Percentiles rank a stretch among this genome's conserved stretches.
phyloP scores from a whole-genome alignment of 1,139 yeast genomes.

The Nakaseomyces sp. region DNA sequence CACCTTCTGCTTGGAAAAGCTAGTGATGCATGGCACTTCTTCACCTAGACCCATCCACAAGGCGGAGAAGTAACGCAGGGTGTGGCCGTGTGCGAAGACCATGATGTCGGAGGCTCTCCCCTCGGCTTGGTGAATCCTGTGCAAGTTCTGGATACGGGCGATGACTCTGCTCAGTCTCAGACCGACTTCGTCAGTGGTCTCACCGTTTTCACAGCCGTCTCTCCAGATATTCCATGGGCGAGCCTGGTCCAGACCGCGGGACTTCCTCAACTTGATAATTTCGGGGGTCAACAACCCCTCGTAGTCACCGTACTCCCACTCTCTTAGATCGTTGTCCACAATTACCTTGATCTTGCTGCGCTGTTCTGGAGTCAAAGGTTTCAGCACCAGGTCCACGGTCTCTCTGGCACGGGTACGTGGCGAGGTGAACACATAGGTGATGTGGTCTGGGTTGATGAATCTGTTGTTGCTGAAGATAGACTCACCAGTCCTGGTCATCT shows the following conservation, averaged over 20 bases:
- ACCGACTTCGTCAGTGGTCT: constrained; percentile 54
- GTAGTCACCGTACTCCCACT: constrained; percentile 95
- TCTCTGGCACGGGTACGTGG: constrained; percentile 75
- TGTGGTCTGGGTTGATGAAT: constrained; percentile 52
- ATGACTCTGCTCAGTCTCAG: constrained; percentile 64
- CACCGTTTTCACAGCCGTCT: constrained; percentile 92
- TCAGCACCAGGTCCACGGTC: constrained; percentile 54
- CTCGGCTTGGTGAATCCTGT: constrained; percentile 47
- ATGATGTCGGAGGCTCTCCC: constrained; percentile 59
- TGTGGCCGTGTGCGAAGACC: constrained; percentile 89
- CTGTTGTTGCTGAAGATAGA: constrained; percentile 50
- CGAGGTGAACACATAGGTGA: constrained; percentile 62
- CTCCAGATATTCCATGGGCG: constrained; percentile 79
- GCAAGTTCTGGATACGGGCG: constrained; percentile 51
- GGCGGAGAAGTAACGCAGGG: constrained; percentile 78
- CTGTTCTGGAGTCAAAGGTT: constrained; percentile 41
- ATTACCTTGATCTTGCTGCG: constrained; percentile 38
- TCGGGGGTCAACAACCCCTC: constrained; percentile 72
- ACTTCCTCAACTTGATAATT: constrained; percentile 50
- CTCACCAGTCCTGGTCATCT: constrained; percentile 67
- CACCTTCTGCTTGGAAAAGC: constrained; percentile 17
- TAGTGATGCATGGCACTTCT: constrained; percentile 26
- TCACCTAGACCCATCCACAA: constrained; percentile 56
- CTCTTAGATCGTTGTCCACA: constrained; percentile 66
- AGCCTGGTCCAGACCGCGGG: constrained; percentile 50